Base-by-base conservation (phyloP, 2,329 filamentous ascomycete genomes). In the Botrytis porri region DNA sequence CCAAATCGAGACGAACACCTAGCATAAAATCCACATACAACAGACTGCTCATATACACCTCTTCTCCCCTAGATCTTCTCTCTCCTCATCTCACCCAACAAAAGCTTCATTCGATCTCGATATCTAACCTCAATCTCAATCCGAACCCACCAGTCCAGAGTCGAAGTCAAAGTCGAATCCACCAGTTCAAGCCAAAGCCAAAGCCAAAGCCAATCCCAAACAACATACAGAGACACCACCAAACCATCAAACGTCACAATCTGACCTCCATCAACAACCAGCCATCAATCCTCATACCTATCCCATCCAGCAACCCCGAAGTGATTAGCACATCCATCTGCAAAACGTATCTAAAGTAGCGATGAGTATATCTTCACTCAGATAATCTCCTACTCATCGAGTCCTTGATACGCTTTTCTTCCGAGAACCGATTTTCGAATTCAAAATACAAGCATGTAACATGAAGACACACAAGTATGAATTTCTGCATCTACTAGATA, bases 401-500 rank as follows among this genome's bases (percentile, higher is more conserved):
- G 10, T 51, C 25, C 48, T 14, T 14, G 12, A 51, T n/a, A 51
- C 25, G 48, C 6, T 14, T 14, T 6, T 14, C 25, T 51, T n/a
- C 22, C 4, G 48, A 9, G 12, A 12, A 4, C 9, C 22, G 9
- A 14, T 22, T n/a, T 14, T 25, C 4, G 12, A 51, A 51, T 51
- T 0, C 10, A 4, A 6, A 3, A n/a, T n/a, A 6, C 5, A 51
- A n/a, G 2, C 4, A 51, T 51, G n/a, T n/a, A n/a, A n/a, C n/a
- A n/a, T n/a, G n/a, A n/a, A n/a, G n/a, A n/a, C n/a, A n/a, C n/a
- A 2, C 48, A 51, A 51, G n/a, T 0, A 51, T 51, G 10, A 18
- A 43, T 18, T 43, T 43, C 41, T 43, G 1, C 20, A 43, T 5
- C 41, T 43, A 20, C 41, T 1, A 43, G 6, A 20, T 16, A 43